phyloP scores from a whole-genome alignment of 768 basidiomycete species.

The Lactarius evosmus region DNA sequence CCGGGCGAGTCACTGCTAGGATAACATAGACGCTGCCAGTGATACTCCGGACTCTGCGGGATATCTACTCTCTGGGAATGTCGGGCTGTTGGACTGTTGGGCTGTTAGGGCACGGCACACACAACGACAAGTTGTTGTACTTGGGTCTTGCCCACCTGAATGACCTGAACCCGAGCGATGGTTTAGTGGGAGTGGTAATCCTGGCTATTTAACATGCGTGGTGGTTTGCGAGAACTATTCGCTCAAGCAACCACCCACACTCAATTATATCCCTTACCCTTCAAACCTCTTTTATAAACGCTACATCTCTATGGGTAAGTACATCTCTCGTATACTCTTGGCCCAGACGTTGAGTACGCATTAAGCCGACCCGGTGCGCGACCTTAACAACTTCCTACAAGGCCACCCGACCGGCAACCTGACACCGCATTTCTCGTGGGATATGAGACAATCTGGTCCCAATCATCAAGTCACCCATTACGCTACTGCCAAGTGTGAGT shows the following conservation, averaged over 20 bases:
- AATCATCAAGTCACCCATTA: background rate
- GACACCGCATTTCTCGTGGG: background rate
- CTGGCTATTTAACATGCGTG: slow-evolving; percentile 11
- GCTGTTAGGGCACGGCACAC: slow-evolving; percentile 1
- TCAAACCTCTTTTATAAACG: background rate
- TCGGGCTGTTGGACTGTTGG: background rate
- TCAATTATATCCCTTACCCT: background rate
- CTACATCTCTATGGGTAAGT: slow-evolving; percentile 2
- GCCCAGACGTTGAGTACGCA: background rate
- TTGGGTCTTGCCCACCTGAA: background rate
- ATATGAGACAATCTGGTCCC: background rate
- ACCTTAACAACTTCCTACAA: slow-evolving; percentile 4
- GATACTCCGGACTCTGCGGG: background rate
- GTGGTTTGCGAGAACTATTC: background rate
- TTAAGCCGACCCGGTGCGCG: slow-evolving; percentile 8
- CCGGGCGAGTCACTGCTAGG: background rate
- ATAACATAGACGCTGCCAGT: background rate
- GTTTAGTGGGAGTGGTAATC: background rate
- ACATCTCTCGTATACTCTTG: background rate
- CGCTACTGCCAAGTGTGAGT: slow-evolving; percentile 1
- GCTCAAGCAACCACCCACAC: background rate
- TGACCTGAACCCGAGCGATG: background rate
- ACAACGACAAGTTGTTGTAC: slow-evolving; percentile 14
- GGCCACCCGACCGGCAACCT: background rate
- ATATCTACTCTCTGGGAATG: background rate